Evolutionary conservation across 768 basidiomycete species (phyloP), one percentile per base, ranked within the genome.

Genomic region (Lentinula lateritia): DNA sequence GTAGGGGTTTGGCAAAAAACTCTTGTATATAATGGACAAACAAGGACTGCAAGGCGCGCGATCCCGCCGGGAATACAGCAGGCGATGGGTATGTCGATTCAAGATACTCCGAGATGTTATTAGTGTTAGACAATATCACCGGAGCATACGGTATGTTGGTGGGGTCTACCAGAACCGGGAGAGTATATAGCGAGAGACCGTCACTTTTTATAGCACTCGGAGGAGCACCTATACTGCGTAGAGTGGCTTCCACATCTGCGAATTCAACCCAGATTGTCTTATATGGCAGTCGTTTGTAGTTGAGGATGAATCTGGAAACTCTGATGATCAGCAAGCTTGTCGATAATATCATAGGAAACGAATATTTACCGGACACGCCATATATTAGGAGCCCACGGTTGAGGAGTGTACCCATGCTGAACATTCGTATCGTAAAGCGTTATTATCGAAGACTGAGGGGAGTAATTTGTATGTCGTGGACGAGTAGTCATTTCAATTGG

Each of bases 351-450:
- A 53, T 16, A 45, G 41, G 18, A 9, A 32, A 32, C 35, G 63
- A 35, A 39, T 13, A 15, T 75, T 36, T 57, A 85, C 88, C 89
- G 76, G 64, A 91, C 81, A 48, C 87, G 79, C 89, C 89, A 90
- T 34, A 87, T 79, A 64, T 88, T 88, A 34, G 89, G 89, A 56
- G 85, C 85, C 89, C 89, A 91, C n/a, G 88, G 80, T 58, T 87
- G 84, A 28, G 55, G 18, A 1, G 77, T 78, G 53, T 76, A 77
- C 9, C 87, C 85, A 38, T 80, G 84, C 28, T 43, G 50, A n/a
- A 50, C 48, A 18, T 60, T 43, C 20, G 86, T 77, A 64, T 91
- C 89, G 68, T 89, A 91, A 15, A 91, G 75, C 15, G 77, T 83
- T 62, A 91, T 86, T 52, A 76, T 18, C 2, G 50, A 34, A 23